phyloP scores from a whole-genome alignment of 2,329 filamentous ascomycete genomes.

The Diaporthe nobilis region DNA sequence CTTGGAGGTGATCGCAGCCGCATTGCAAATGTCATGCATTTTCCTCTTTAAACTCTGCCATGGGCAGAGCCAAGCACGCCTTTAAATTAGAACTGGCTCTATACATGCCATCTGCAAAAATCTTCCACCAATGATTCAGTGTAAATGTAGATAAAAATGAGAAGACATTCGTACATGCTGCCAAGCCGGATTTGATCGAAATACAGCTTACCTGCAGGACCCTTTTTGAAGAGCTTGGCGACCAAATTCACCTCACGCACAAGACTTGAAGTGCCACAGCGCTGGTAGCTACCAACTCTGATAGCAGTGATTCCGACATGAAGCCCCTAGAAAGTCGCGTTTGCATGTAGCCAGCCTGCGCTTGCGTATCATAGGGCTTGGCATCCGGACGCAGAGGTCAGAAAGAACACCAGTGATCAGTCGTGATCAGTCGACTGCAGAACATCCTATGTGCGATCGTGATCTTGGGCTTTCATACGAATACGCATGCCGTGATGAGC shows the following conservation, averaged over 20 bases:
- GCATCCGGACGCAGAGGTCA: not conserved
- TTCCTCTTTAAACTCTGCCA: rapidly evolving
- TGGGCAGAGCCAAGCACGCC: not conserved
- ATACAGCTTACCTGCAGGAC: not conserved
- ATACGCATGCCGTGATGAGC: not conserved
- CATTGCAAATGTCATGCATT: not conserved
- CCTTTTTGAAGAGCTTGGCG: not conserved
- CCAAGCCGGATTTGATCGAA: not conserved
- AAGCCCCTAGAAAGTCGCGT: too few relatives aligned
- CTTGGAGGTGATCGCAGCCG: not conserved
- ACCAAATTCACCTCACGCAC: not conserved
- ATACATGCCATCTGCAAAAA: not conserved
- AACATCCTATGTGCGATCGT: not conserved
- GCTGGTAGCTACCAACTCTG: not conserved
- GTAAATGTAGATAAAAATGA: not conserved
- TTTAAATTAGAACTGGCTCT: not conserved
- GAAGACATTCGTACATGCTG: not conserved
- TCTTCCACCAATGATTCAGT: rapidly evolving
- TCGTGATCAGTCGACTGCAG: too few relatives aligned
- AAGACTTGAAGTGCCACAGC: not conserved
- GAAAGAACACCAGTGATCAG: too few relatives aligned
- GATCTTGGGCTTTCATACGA: not conserved
- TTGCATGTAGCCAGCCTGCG: too few relatives aligned
- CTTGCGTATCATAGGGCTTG: not conserved
- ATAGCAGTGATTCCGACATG: not conserved